phyloP scores from a whole-genome alignment of 805 yeast species.

The Ogataea philodendri region DNA sequence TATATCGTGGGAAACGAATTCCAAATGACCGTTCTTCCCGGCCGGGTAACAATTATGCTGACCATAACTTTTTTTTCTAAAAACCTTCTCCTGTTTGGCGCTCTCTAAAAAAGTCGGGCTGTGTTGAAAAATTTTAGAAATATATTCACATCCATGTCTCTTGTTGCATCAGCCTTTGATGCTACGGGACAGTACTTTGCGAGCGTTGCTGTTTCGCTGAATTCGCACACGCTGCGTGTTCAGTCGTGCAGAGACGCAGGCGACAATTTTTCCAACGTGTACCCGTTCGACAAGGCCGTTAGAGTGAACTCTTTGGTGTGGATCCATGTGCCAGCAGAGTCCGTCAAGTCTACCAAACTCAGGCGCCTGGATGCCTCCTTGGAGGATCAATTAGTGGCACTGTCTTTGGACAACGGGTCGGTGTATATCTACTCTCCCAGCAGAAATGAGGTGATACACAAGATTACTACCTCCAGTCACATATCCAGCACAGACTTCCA shows the following conservation, averaged over 20 bases:
- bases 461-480: slow-evolving; percentile 34
- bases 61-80: no score
- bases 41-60: slow-evolving; percentile 3
- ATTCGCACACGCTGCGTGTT: slow-evolving; percentile 66
- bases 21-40: no score
- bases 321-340: slow-evolving; percentile 36
- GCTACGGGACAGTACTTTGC: slow-evolving; percentile 61
- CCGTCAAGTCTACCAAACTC: slow-evolving; percentile 21
- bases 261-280: slow-evolving; percentile 37
- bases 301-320: slow-evolving; percentile 52
- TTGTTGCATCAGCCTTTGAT: slow-evolving; percentile 54
- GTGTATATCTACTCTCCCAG: slow-evolving; percentile 67
- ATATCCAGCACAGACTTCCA: slow-evolving; percentile 41
- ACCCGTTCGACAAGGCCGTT: slow-evolving; percentile 50
- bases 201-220: slow-evolving; percentile 63
- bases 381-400: slow-evolving; percentile 49
- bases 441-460: slow-evolving; percentile 53
- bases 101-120: no score
- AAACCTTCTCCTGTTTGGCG: no score
- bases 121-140: slow-evolving; percentile 20
- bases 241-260: slow-evolving; percentile 46
- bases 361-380: slow-evolving; percentile 26
- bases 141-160: slow-evolving; percentile 9
- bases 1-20: slow-evolving; percentile 3
- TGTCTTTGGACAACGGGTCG: slow-evolving; percentile 66